Conservation (phyloP, 2,329 filamentous ascomycete genomes). For the Penicillium concentricum region DNA sequence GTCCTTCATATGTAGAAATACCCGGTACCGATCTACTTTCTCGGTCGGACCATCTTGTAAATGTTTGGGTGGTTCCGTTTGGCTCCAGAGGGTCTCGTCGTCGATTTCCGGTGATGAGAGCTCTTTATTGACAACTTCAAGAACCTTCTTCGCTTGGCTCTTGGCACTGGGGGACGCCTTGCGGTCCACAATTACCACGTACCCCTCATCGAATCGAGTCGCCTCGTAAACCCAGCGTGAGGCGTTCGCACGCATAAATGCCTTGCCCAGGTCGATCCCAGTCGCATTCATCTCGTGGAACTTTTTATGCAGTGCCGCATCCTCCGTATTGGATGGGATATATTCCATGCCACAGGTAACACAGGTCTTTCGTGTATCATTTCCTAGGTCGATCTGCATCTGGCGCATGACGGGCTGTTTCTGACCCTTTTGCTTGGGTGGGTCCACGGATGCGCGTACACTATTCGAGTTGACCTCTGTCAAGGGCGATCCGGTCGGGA, state of each 20-base stretch:
- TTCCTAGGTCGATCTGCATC: conserved; percentile 61
- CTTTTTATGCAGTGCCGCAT: conserved; percentile 61
- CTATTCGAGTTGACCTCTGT: conserved; percentile 49
- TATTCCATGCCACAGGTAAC: conserved; percentile 66
- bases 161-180: conserved; percentile 53
- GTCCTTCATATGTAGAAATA: conserved; percentile 61
- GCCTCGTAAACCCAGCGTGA: conserved; percentile 54
- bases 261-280: conserved; percentile 61
- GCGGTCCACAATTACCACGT: conserved; percentile 59
- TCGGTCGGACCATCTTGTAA: conserved; percentile 34
- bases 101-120: conserved; percentile 60
- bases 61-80: conserved; percentile 42
- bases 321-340: conserved; percentile 60
- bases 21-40: conserved; percentile 54
- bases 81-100: conserved; percentile 59
- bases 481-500: conserved; percentile 37
- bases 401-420: conserved; percentile 50
- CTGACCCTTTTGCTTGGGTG: conserved; percentile 34
- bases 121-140: conserved; percentile 63
- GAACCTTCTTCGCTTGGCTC: conserved; percentile 54
- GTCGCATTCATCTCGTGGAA: conserved; percentile 63
- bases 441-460: conserved; percentile 40
- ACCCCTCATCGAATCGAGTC: conserved; percentile 49
- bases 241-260: conserved; percentile 54
- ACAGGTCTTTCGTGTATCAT: conserved; percentile 57